A percentile compares a stretch with the other conserved stretches of the same genome.
Conservation (phyloP, 345 rosid species). For the Mallotus nudiflorus region DNA sequence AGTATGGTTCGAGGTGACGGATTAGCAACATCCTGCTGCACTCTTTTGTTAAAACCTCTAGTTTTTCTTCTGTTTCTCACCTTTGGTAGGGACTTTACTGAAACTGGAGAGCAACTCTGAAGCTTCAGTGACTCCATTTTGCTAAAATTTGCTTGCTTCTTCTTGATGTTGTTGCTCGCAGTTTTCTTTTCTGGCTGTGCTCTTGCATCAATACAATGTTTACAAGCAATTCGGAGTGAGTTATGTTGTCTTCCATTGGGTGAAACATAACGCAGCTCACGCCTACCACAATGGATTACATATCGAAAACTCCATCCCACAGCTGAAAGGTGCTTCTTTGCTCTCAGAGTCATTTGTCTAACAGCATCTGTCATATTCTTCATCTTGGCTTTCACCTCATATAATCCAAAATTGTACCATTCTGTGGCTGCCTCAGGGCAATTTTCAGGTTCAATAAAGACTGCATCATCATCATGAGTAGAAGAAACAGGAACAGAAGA, state of each 20-base stretch:
- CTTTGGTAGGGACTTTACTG: conserved; percentile 10
- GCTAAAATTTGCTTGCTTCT: no score
- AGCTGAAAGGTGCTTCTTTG: conserved; percentile 47
- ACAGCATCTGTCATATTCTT: not conserved
- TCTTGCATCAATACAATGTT: conserved; percentile 22
- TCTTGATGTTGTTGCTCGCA: no score
- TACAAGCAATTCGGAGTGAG: conserved; percentile 54
- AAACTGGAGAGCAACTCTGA: conserved; percentile 19
- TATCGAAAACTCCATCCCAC: conserved; percentile 47
- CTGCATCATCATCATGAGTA: not conserved
- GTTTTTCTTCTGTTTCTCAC: conserved; percentile 15
- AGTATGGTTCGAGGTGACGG: conserved; percentile 52
- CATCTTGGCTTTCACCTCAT: conserved; percentile 2
- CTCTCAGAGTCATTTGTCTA: conserved; percentile 28
- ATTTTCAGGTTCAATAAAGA: conserved; percentile 32
- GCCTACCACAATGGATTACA: conserved; percentile 13
- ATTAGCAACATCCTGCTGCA: conserved; percentile 40
- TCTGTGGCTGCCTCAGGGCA: conserved; percentile 50
- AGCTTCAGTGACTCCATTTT: conserved; percentile 10
- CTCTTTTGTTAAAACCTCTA: no score
- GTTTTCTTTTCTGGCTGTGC: conserved; percentile 10
- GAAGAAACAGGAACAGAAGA: no score
- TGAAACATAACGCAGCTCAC: conserved; percentile 30
- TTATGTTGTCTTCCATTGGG: conserved; percentile 38
- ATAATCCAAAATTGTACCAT: conserved; percentile 27